These are phyloP conservation scores for Dimargaris xerosporica DNA, from an alignment of 192 early-diverging fungal species.

Conservation along the genomic window DNA sequence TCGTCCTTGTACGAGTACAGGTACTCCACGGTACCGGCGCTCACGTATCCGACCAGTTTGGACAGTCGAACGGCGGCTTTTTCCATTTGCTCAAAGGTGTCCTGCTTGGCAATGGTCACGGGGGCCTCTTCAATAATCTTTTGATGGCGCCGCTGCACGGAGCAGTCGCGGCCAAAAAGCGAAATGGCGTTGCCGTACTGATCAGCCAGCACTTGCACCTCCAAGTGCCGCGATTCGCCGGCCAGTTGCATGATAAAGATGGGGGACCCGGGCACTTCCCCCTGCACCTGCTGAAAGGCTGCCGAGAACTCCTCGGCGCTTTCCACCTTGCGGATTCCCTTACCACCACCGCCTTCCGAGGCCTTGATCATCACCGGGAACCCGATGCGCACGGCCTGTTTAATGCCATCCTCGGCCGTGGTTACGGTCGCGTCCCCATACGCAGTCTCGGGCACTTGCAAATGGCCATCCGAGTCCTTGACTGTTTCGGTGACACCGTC, in stretches of 20 bases:
- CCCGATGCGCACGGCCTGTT: slow-evolving; percentile 74
- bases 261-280: slow-evolving; percentile 78
- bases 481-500: slow-evolving; percentile 61
- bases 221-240: slow-evolving; percentile 86
- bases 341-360: slow-evolving; percentile 90
- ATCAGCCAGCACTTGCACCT: slow-evolving; percentile 90
- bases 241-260: slow-evolving; percentile 91
- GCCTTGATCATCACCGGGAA: slow-evolving; percentile 96
- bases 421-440: slow-evolving; percentile 73
- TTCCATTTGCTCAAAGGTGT: slow-evolving; percentile 60
- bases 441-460: slow-evolving; percentile 64
- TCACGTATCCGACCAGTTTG: slow-evolving; percentile 73
- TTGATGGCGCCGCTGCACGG: slow-evolving; percentile 92
- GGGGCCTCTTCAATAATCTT: slow-evolving; percentile 93
- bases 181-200: slow-evolving; percentile 74
- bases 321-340: slow-evolving; percentile 89
- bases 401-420: slow-evolving; percentile 81
- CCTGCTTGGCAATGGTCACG: slow-evolving; percentile 49
- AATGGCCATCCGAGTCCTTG: slow-evolving; percentile 50
- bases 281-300: slow-evolving; percentile 67
- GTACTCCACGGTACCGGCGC: slow-evolving; percentile 96
- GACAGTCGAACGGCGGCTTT: slow-evolving; percentile 87
- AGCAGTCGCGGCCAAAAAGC: slow-evolving; percentile 92
- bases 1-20: slow-evolving; percentile 72
- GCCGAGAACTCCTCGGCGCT: slow-evolving; percentile 69